Conservation (phyloP, 1,139 yeast species). For the Suhomyces guaymorum region DNA sequence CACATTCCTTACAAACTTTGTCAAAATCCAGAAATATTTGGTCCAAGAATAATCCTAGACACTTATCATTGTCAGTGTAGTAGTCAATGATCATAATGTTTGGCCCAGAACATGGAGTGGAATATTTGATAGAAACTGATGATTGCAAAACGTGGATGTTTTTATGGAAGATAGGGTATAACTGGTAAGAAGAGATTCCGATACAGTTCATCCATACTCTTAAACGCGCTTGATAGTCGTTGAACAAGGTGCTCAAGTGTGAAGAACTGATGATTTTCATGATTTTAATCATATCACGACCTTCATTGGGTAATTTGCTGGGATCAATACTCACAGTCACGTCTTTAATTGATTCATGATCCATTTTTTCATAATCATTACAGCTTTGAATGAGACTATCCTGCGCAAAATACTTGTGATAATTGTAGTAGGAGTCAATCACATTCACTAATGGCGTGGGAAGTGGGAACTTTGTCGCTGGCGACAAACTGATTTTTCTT, state of each 20-base stretch:
- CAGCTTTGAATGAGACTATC: constrained; percentile 24
- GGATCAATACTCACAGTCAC: constrained; percentile 30
- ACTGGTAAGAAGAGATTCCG: constrained; percentile 41
- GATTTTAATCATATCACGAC: constrained; percentile 40
- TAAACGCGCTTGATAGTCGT: constrained; percentile 35
- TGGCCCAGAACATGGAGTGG: constrained; percentile 94
- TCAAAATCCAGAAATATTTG: constrained; percentile 70
- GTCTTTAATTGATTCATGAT: constrained; percentile 29
- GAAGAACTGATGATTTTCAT: constrained; percentile 37
- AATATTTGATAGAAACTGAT: constrained; percentile 77
- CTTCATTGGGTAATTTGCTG: constrained; percentile 36
- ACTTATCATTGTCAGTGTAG: constrained; percentile 88
- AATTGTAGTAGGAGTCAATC: constrained; percentile 51
- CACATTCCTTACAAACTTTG: constrained; percentile 79
- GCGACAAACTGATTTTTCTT: constrained; percentile 68
- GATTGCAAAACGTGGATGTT: constrained; percentile 77
- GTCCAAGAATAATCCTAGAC: constrained; percentile 87
- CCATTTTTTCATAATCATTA: constrained; percentile 20
- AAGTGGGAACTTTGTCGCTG: constrained; percentile 66
- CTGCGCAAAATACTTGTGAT: constrained; percentile 34
- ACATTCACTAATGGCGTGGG: constrained; percentile 64
- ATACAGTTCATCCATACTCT: constrained; percentile 45
- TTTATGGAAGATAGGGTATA: constrained; percentile 64
- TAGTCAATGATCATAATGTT: constrained; percentile 77
- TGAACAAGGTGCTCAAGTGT: constrained; percentile 29